Conservation (phyloP, 2,329 filamentous ascomycete genomes). For the Sporothrix inflata region DNA sequence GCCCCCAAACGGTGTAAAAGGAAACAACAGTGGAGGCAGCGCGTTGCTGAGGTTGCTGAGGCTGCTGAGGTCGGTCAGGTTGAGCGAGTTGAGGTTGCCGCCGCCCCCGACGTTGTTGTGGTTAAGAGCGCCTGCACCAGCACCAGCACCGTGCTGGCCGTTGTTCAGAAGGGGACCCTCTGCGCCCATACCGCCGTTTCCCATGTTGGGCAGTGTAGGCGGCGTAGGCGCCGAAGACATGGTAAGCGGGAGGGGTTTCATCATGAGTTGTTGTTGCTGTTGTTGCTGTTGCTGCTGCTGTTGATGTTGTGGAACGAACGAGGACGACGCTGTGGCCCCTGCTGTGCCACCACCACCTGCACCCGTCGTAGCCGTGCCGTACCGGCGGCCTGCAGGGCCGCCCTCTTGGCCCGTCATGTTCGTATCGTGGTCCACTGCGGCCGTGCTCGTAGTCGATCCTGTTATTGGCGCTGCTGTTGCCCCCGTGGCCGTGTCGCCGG, state of each 20-base stretch:
- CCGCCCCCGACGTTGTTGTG: background rate
- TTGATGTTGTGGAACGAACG: slow-evolving; percentile 21
- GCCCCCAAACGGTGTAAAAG: slow-evolving; percentile 26
- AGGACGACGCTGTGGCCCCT: background rate
- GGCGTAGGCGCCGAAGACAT: background rate
- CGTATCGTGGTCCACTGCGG: background rate
- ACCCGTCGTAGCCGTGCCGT: background rate
- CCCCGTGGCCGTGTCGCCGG: background rate
- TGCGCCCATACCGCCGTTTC: background rate
- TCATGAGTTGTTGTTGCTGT: background rate
- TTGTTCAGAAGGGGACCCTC: background rate
- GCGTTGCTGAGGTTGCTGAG: slow-evolving; percentile 24
- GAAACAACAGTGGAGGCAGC: slow-evolving; percentile 24
- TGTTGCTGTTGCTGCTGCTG: background rate
- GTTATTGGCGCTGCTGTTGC: background rate
- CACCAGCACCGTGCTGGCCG: background rate
- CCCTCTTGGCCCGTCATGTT: background rate
- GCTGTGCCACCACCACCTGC: background rate
- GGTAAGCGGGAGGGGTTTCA: background rate
- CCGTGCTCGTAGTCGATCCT: background rate
- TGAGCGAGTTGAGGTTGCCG: background rate
- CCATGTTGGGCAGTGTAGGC: background rate
- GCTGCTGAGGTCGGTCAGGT: slow-evolving; percentile 18
- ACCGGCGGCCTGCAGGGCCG: background rate
- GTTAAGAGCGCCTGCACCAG: background rate